Percentiles rank a stretch among this genome's conserved stretches.
Conservation (phyloP, 805 yeast genomes). For the Pichia cabralensis region DNA sequence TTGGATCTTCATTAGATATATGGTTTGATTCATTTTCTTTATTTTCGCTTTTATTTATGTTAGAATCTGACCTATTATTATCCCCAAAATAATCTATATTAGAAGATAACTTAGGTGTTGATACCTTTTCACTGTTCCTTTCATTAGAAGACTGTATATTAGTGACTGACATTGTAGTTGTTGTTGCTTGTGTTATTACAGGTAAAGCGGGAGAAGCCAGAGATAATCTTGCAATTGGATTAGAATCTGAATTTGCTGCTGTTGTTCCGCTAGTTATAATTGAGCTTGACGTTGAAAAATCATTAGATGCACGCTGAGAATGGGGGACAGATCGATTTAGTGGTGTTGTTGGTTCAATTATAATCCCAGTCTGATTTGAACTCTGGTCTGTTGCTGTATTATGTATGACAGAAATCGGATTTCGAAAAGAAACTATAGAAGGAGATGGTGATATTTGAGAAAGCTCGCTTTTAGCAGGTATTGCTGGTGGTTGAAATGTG, state of each 20-base stretch:
- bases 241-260: constrained; percentile 9
- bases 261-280: constrained; percentile 2
- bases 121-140: not conserved
- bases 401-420: constrained; percentile 3
- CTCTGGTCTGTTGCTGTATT: too few species aligned
- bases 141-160: constrained; percentile 1
- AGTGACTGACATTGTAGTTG: constrained; percentile 19
- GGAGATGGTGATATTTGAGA: constrained; percentile 4
- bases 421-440: constrained; percentile 1
- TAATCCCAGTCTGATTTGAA: too few species aligned
- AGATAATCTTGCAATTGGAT: constrained; percentile 22
- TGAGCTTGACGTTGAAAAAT: constrained; percentile 7
- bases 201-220: constrained; percentile 27
- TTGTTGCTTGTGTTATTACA: constrained; percentile 28
- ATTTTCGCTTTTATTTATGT: not conserved
- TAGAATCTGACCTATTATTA: too few species aligned
- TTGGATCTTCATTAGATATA: not conserved
- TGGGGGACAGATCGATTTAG: constrained; percentile 4
- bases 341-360: not conserved
- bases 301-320: constrained; percentile 13
- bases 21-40: constrained; percentile 1
- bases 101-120: not conserved
- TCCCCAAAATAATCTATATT: constrained; percentile 1
- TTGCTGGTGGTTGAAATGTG: too few species aligned
- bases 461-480: too few species aligned